phyloP scores from a whole-genome alignment of 352 stramenopile species.

The Phytophthora cactorum region DNA sequence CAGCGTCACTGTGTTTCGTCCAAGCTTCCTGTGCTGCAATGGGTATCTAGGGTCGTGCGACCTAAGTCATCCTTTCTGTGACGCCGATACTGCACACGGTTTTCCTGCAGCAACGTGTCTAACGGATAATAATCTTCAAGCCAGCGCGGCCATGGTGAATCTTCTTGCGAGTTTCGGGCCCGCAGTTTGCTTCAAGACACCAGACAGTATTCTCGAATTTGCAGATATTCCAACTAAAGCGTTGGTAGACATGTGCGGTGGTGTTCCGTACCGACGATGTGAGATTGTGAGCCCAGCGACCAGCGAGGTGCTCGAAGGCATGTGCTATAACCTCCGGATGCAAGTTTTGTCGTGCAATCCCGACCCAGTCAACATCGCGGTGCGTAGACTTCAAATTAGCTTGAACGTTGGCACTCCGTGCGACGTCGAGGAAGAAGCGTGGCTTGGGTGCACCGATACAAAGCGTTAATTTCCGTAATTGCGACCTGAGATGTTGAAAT shows the following conservation, averaged over 20 bases:
- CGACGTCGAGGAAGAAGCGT: slow-evolving; percentile 21
- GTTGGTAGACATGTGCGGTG: slow-evolving; percentile 23
- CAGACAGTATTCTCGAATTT: slow-evolving; percentile 24
- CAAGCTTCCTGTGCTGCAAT: too few relatives aligned
- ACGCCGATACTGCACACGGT: too few relatives aligned
- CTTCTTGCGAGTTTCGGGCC: slow-evolving; percentile 9
- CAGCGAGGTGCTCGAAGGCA: slow-evolving; percentile 11
- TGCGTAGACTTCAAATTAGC: slow-evolving; percentile 27
- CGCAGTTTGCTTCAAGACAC: slow-evolving; percentile 19
- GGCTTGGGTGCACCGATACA: slow-evolving; percentile 19
- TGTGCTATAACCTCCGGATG: slow-evolving; percentile 35
- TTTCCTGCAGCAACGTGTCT: too few relatives aligned
- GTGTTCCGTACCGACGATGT: slow-evolving; percentile 25
- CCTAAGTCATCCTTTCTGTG: too few relatives aligned
- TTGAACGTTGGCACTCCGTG: slow-evolving; percentile 20
- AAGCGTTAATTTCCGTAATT: too few relatives aligned
- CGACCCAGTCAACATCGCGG: slow-evolving; percentile 24
- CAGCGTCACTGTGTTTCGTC: too few relatives aligned
- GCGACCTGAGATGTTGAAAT: too few relatives aligned
- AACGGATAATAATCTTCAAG: too few relatives aligned
- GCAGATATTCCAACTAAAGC: slow-evolving; percentile 30
- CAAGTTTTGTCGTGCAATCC: slow-evolving; percentile 34
- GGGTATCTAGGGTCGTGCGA: too few relatives aligned
- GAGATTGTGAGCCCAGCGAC: slow-evolving; percentile 12
- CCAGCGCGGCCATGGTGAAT: too few relatives aligned